Conservation (phyloP, 257 asterid species). For the Ajuga chamaepitys region DNA sequence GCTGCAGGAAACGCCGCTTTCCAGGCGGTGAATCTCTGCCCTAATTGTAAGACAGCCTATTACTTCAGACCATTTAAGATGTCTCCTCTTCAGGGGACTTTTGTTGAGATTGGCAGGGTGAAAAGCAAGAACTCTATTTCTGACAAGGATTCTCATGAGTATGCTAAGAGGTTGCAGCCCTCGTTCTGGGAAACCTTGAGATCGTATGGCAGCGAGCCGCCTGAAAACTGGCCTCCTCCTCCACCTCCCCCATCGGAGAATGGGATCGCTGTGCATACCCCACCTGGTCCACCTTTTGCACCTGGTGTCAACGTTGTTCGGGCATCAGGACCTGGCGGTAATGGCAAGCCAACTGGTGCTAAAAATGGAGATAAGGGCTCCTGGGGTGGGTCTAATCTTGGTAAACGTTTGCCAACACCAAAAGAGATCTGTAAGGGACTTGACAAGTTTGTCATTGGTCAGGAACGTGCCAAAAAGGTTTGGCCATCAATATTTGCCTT, state of each 20-base stretch:
- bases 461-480: conserved; percentile 93
- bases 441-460: conserved; percentile 89
- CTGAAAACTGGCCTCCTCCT: conserved; percentile 59
- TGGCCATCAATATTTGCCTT: not conserved
- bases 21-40: conserved; percentile 85
- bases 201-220: conserved; percentile 67
- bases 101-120: conserved; percentile 75
- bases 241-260: conserved; percentile 37
- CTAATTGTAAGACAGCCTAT: conserved; percentile 85
- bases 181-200: conserved; percentile 82
- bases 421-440: conserved; percentile 91
- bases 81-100: conserved; percentile 83
- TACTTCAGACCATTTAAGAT: conserved; percentile 67
- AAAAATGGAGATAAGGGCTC: conserved; percentile 43
- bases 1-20: conserved; percentile 36
- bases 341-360: conserved; percentile 21
- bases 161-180: conserved; percentile 44
- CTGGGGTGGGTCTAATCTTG: conserved; percentile 95
- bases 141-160: conserved; percentile 45
- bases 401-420: conserved; percentile 74
- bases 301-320: conserved; percentile 72
- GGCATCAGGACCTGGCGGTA: conserved; percentile 29
- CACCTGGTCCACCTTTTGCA: conserved; percentile 87
- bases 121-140: conserved; percentile 40
- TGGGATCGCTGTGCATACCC: conserved; percentile 80